These are phyloP conservation scores for Thelephora aurantiotincta DNA, from an alignment of 768 basidiomycete genomes.

Conservation along the genomic window DNA sequence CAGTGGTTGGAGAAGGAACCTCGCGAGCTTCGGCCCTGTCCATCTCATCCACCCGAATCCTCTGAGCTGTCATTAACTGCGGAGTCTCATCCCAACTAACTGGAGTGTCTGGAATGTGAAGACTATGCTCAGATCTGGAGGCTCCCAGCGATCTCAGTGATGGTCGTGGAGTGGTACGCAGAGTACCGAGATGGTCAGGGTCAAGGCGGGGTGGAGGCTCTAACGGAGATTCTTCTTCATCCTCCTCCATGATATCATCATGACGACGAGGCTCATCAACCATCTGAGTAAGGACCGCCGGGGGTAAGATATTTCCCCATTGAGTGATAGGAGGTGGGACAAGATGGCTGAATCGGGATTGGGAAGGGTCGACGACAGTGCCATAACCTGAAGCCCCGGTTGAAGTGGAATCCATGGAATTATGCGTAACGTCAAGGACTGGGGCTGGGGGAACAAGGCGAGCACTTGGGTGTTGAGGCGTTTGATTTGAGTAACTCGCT, in stretches of 20 bases:
- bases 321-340: background rate
- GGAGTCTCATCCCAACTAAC: background rate
- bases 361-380: background rate
- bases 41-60: background rate
- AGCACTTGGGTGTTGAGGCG: background rate
- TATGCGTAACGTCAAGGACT: background rate
- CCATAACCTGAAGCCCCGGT: background rate
- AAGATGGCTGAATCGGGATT: background rate
- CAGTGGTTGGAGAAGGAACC: background rate
- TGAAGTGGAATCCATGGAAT: background rate
- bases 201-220: background rate
- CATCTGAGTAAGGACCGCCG: background rate
- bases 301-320: background rate
- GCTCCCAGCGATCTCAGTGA: background rate
- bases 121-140: background rate
- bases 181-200: background rate
- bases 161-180: background rate
- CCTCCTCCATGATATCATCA: background rate
- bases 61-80: background rate
- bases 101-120: background rate
- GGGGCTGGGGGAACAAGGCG: background rate
- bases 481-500: slow-evolving; percentile 11
- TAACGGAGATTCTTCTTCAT: background rate
- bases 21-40: background rate
- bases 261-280: background rate